Percentiles rank a stretch among this genome's conserved stretches.
Evolutionary conservation across 2,329 filamentous ascomycete genomes (phyloP).

Genomic region (Aureobasidium subglaciale): DNA sequence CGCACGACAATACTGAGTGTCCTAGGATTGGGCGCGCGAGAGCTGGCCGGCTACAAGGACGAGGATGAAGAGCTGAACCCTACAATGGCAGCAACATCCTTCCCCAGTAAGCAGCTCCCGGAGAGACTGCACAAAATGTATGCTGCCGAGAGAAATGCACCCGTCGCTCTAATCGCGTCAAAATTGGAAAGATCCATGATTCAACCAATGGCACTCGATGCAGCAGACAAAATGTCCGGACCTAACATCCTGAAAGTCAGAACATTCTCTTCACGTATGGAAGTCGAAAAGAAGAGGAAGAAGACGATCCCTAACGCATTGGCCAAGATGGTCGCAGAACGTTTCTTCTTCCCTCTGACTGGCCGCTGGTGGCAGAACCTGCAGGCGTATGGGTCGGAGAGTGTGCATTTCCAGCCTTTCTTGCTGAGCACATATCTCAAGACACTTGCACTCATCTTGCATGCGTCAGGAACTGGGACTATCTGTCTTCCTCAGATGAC

Average conservation of each 20-base stretch:
- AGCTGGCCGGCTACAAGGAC: conserved; percentile 69
- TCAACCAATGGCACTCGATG: conserved; percentile 70
- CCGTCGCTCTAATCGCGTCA: conserved; percentile 46
- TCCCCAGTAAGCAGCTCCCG: conserved; percentile 76
- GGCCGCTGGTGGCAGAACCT: conserved; percentile 51
- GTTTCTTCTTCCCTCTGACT: conserved; percentile 82
- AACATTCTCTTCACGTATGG: conserved; percentile 75
- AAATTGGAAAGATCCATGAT: conserved; percentile 66
- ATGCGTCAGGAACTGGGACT: conserved; percentile 75
- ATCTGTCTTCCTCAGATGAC: conserved; percentile 73
- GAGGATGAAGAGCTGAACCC: conserved; percentile 43
- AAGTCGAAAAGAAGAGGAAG: conserved; percentile 53
- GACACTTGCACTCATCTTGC: conserved; percentile 74
- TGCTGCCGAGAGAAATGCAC: conserved; percentile 25
- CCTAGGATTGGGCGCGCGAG: conserved; percentile 72
- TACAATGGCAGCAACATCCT: conserved; percentile 36
- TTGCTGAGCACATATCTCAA: conserved; percentile 76
- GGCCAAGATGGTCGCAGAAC: conserved; percentile 63
- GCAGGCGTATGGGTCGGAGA: conserved; percentile 33
- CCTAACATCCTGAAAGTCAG: conserved; percentile 82
- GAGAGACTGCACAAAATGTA: conserved; percentile 68
- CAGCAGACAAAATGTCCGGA: conserved; percentile 71
- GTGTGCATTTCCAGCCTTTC: conserved; percentile 65
- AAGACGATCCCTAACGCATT: conserved; percentile 67
- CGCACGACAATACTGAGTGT: conserved; percentile 74